Conservation (phyloP, 2,329 filamentous ascomycete species). For the Fusarium sarcochroum region DNA sequence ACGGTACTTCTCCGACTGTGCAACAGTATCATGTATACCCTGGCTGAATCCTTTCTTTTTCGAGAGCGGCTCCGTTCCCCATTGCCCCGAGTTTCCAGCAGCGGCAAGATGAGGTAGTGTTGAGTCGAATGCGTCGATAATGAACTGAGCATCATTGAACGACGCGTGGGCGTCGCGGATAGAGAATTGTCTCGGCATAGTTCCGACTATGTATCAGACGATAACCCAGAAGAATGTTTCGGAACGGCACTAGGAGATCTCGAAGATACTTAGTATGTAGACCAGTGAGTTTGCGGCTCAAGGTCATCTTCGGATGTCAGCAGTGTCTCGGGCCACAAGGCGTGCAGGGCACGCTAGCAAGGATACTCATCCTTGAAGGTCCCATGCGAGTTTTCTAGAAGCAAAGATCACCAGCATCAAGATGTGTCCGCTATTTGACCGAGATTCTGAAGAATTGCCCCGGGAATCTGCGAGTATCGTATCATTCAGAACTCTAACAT, state of each 20-base stretch:
- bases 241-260: slow-evolving; percentile 1
- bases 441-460: slow-evolving; percentile 13
- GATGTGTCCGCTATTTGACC: slow-evolving; percentile 10
- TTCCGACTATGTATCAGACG: background rate
- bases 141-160: slow-evolving; percentile 49
- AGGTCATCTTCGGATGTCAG: slow-evolving; percentile 30
- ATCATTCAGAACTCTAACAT: background rate
- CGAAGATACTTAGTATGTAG: background rate
- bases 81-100: slow-evolving; percentile 49
- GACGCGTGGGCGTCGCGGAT: slow-evolving; percentile 43
- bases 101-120: slow-evolving; percentile 48
- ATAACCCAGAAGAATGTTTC: background rate
- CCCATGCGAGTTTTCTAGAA: slow-evolving; percentile 31
- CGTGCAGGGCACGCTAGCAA: slow-evolving; percentile 39
- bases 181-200: slow-evolving; percentile 41
- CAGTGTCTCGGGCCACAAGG: slow-evolving; percentile 15
- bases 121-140: slow-evolving; percentile 51
- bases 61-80: slow-evolving; percentile 48
- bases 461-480: slow-evolving; percentile 2
- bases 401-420: slow-evolving; percentile 8
- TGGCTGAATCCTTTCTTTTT: slow-evolving; percentile 42
- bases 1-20: slow-evolving; percentile 45
- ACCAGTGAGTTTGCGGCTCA: slow-evolving; percentile 22
- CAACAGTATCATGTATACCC: slow-evolving; percentile 38
- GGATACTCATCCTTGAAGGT: slow-evolving; percentile 35